Base-by-base conservation (phyloP, 2,329 filamentous ascomycete species). In the Reticulascus tulasneorum region DNA sequence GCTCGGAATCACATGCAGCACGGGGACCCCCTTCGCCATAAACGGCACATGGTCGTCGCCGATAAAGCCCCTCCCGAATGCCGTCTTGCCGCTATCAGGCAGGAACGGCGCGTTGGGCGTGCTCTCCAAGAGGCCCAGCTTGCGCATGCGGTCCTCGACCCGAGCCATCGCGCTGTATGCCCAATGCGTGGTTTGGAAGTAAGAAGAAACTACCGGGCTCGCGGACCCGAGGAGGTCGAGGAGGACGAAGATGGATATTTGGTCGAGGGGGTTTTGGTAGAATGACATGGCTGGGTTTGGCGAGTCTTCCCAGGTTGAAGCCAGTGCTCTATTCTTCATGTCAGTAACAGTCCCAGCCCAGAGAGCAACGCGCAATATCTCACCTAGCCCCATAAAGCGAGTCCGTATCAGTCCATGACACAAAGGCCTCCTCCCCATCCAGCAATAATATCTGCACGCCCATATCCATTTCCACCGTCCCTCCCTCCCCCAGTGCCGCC, bases 391-490 rank as follows among this genome's bases (percentile, higher is more conserved):
- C 87, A 50, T 94, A 94, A 6, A 91, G 61, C 6, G 80, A 86
- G 58, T 94, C 87, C 0, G 69, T 75, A 22, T 73, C 73, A 1
- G 80, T 82, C 87, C 87, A 94, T 1, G 55, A 56, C 13, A 74
- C 56, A 56, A 91, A 93, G 2, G 87, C 86, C 56, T 93, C 86
- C 60, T 91, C 86, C 0, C 88, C 87, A 52, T 94, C 88, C 10
- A 94, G 60, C 38, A 94, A 69, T 20, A 94, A 52, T 6, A 94
- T 79, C 63, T 94, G 88, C 35, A 94, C 69, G 4, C 86, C 87
- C 59, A 78, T 79, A 46, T 85, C 77, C 55, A 80, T 81, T 18
- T 81, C 77, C 12, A 85, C 61, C 1, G 59, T 66, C 19, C 61
- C 64, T 4, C 62, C 67, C 44, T 68, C 62, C 2, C 74, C 78